phyloP scores from a whole-genome alignment of 1,284 basidiomycete species.

The Puccinia coronata region DNA sequence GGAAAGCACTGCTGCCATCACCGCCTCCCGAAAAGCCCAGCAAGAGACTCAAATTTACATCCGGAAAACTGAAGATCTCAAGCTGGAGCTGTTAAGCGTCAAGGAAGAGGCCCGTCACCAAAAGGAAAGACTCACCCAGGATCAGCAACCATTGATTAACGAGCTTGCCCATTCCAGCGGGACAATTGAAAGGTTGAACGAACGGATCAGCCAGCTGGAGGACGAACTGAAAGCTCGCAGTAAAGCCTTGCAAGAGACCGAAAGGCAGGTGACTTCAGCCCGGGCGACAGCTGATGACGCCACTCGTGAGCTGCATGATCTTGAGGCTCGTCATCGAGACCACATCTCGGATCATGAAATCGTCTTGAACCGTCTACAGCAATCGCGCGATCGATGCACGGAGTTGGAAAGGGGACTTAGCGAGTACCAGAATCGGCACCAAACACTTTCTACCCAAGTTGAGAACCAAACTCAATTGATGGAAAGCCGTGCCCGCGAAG shows the following conservation, averaged over 20 bases:
- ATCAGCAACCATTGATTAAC: conserved; percentile 20
- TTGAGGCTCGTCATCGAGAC: conserved; percentile 48
- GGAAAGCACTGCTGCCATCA: conserved; percentile 26
- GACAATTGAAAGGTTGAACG: conserved; percentile 32
- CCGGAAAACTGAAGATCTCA: conserved; percentile 42
- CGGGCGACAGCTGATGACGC: conserved; percentile 58
- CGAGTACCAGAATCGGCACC: conserved; percentile 25
- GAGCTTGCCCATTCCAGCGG: conserved; percentile 30
- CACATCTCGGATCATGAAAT: conserved; percentile 50
- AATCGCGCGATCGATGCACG: conserved; percentile 1
- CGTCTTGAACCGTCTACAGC: conserved; percentile 44
- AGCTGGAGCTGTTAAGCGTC: conserved; percentile 27
- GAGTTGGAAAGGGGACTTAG: conserved; percentile 34
- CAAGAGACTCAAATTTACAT: conserved; percentile 29
- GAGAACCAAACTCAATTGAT: conserved; percentile 76
- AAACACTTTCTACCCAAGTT: conserved; percentile 44
- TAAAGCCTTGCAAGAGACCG: conserved; percentile 47
- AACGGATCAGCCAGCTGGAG: conserved; percentile 25
- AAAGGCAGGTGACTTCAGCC: conserved; percentile 49
- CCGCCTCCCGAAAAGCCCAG: conserved; percentile 38
- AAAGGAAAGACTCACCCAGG: conserved; percentile 29
- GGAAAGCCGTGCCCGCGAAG: conserved; percentile 82
- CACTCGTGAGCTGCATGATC: conserved; percentile 67
- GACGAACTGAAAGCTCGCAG: conserved; percentile 42
- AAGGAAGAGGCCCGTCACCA: conserved; percentile 40